Evolutionary conservation across 83 land plant genomes (phyloP).

Genomic region (Diphasiastrum complanatum): DNA sequence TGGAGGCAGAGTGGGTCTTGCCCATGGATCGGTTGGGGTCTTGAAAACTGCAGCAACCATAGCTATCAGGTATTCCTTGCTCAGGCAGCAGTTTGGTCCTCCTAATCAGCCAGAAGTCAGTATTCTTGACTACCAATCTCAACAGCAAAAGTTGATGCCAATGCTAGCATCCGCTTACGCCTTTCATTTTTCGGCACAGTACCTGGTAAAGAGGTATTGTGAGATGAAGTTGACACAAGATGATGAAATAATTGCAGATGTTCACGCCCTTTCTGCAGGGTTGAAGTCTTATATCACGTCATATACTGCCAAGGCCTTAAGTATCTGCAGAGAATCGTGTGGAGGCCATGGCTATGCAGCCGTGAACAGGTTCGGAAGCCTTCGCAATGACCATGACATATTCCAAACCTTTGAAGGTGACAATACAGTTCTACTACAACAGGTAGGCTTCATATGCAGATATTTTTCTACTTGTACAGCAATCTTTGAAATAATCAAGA

Average conservation of each 20-base stretch:
- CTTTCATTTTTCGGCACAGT: slow-evolving; percentile 69
- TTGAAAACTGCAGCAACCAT: slow-evolving; percentile 71
- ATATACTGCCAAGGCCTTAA: slow-evolving; percentile 79
- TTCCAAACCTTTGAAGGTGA: slow-evolving; percentile 98
- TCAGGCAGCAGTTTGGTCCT: slow-evolving; percentile 94
- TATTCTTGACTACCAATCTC: slow-evolving; percentile 92
- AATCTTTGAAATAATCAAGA: neutral
- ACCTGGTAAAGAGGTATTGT: slow-evolving; percentile 64
- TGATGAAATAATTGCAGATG: slow-evolving; percentile 80
- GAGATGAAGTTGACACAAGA: slow-evolving; percentile 89
- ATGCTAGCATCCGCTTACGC: slow-evolving; percentile 93
- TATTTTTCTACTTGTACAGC: no score
- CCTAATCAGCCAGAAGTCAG: slow-evolving; percentile 77
- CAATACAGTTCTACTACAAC: slow-evolving; percentile 90
- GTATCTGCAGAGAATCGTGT: slow-evolving; percentile 86
- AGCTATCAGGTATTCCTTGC: slow-evolving; percentile 76
- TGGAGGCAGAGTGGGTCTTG: slow-evolving; percentile 88
- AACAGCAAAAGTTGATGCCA: slow-evolving; percentile 91
- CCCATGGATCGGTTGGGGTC: slow-evolving; percentile 77
- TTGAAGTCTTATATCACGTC: slow-evolving; percentile 88
- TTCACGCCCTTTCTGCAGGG: slow-evolving; percentile 90
- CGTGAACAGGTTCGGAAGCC: slow-evolving; percentile 77
- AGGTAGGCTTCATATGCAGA: no score
- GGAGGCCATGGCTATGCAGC: slow-evolving; percentile 99
- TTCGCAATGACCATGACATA: slow-evolving; percentile 93